Evolutionary conservation across 768 basidiomycete genomes (phyloP).

Genomic region (Pleurotus platypus): DNA sequence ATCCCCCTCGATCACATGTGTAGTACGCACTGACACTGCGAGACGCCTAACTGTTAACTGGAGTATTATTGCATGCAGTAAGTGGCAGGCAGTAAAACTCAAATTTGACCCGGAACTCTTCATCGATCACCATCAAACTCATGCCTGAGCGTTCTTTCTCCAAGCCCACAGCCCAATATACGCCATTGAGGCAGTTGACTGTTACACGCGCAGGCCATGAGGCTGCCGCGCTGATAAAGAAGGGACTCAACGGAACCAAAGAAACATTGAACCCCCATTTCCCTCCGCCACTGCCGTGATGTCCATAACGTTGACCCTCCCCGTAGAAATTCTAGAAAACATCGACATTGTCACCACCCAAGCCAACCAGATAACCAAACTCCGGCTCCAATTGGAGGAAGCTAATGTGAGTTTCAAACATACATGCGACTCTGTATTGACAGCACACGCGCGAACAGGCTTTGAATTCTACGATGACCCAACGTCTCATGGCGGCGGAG

Average conservation of each 20-base stretch:
- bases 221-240: conserved; percentile 9
- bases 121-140: too few species aligned
- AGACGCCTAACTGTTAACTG: too few species aligned
- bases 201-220: conserved; percentile 3
- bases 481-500: conserved; percentile 1
- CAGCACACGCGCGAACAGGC: neutral
- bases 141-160: too few species aligned
- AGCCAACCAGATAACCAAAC: neutral
- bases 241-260: neutral
- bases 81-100: too few species aligned
- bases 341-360: conserved; percentile 4
- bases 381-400: conserved; percentile 5
- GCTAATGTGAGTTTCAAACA: neutral
- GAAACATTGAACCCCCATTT: conserved; percentile 1
- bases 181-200: neutral
- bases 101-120: too few species aligned
- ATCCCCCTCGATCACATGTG: too few species aligned
- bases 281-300: conserved; percentile 1
- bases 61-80: too few species aligned
- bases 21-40: too few species aligned
- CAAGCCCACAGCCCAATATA: conserved; percentile 4
- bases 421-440: neutral
- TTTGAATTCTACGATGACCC: conserved; percentile 5
- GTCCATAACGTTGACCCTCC: conserved; percentile 10
- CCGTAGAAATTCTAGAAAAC: conserved; percentile 9